A percentile compares a stretch with the other conserved stretches of the same genome.
Evolutionary conservation across 768 basidiomycete genomes (phyloP).

Genomic region (Trametes villosa): DNA sequence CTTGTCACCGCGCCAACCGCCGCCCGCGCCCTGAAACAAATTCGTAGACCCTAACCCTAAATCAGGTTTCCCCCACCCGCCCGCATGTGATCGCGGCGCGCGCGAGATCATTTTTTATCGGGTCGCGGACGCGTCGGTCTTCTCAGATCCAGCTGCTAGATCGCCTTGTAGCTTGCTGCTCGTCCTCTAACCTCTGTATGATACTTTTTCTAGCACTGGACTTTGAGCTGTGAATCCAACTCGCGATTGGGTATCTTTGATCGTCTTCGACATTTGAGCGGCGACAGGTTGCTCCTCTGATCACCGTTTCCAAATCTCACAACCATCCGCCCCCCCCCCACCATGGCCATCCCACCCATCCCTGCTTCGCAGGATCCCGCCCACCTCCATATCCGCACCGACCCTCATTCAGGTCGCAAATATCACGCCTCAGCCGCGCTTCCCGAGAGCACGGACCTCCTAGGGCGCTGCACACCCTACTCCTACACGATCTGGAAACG

Average conservation of each 20-base stretch:
- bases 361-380: conserved; percentile 8
- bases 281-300: no score
- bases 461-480: conserved; percentile 49
- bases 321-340: not conserved
- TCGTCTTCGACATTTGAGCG: no score
- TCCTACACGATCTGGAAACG: conserved; percentile 61
- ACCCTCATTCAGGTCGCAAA: conserved; percentile 29
- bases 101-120: conserved; percentile 3
- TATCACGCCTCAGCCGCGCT: conserved; percentile 28
- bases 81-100: conserved; percentile 19
- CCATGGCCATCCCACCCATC: not conserved
- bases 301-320: not conserved
- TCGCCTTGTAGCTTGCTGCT: not conserved
- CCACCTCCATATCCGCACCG: conserved; percentile 15
- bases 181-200: not conserved
- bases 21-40: conserved; percentile 5
- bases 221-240: no score
- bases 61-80: not conserved
- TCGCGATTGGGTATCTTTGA: no score
- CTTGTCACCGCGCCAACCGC: not conserved
- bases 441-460: conserved; percentile 19
- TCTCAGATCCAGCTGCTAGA: not conserved
- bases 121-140: conserved; percentile 4
- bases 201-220: no score
- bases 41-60: conserved; percentile 16